Conservation (phyloP, 2,329 filamentous ascomycete species). For the Shiraia sp. region DNA sequence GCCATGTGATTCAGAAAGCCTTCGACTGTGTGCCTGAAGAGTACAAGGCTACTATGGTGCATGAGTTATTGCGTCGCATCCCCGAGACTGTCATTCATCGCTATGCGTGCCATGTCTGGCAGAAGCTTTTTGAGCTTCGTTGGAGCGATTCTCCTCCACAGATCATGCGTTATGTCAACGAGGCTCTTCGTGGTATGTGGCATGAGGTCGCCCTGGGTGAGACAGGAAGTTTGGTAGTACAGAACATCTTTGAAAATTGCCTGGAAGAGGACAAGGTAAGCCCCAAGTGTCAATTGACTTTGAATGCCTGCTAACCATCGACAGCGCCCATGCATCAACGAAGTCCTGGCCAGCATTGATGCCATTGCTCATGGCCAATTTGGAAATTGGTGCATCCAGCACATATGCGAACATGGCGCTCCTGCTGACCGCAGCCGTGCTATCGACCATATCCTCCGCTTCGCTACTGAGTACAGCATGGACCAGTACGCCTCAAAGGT, state of each 20-base stretch:
- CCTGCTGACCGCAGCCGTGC: constrained; percentile 90
- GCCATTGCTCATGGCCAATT: constrained; percentile 97
- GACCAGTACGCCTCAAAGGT: constrained; percentile 99
- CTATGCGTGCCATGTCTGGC: constrained; percentile 99
- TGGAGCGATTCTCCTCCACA: constrained; percentile 95
- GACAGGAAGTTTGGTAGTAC: constrained; percentile 95
- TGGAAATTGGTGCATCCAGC: constrained; percentile 99
- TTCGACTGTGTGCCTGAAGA: constrained; percentile 97
- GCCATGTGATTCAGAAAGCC: constrained; percentile 97
- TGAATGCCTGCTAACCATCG: constrained; percentile 5
- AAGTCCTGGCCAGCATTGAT: constrained; percentile 93
- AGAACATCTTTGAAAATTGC: constrained; percentile 99
- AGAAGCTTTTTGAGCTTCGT: constrained; percentile 96
- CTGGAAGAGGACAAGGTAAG: constrained; percentile 94
- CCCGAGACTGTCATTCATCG: constrained; percentile 98
- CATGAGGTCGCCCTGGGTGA: constrained; percentile 96
- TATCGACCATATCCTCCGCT: constrained; percentile 92
- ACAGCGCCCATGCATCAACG: constrained; percentile 93
- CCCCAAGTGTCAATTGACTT: not conserved
- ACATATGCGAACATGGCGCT: constrained; percentile 95
- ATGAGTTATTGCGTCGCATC: constrained; percentile 90
- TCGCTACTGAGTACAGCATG: constrained; percentile 95
- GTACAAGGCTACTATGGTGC: constrained; percentile 99
- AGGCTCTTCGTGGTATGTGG: constrained; percentile 95
- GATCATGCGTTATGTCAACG: constrained; percentile 98